Evolutionary conservation across 345 rosid species (phyloP).

Genomic region (Pistacia integerrima): DNA sequence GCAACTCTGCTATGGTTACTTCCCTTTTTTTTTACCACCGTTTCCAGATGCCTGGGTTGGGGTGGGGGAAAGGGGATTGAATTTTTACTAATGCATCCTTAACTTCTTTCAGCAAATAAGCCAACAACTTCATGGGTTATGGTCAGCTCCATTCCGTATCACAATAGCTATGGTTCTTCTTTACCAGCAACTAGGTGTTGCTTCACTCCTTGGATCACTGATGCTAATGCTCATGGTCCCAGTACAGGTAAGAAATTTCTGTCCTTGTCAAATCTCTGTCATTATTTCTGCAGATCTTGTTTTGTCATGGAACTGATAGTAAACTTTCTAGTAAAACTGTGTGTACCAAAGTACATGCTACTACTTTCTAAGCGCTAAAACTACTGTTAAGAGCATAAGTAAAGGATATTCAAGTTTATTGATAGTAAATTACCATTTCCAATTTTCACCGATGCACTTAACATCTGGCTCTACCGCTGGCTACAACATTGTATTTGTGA

Average conservation of each 20-base stretch:
- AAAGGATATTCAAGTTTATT: background rate
- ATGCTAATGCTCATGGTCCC: constrained; percentile 83
- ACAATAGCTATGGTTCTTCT: constrained; percentile 79
- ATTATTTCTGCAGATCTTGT: background rate
- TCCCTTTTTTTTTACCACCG: background rate
- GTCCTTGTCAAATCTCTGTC: background rate
- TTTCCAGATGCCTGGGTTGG: background rate
- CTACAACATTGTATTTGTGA: background rate
- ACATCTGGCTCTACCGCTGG: background rate
- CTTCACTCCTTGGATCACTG: constrained; percentile 83
- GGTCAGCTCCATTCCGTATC: constrained; percentile 99
- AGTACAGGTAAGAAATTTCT: constrained; percentile 55
- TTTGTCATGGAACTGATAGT: background rate
- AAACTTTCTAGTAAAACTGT: background rate
- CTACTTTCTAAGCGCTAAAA: background rate
- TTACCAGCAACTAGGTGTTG: constrained; percentile 84
- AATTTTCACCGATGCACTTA: background rate
- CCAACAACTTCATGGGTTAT: constrained; percentile 81
- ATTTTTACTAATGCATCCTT: constrained; percentile 2
- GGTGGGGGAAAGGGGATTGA: background rate
- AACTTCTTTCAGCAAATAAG: constrained; percentile 68
- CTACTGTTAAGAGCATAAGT: background rate
- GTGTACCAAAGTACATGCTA: background rate
- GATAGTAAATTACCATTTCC: background rate
- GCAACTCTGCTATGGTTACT: background rate